Base-by-base conservation (phyloP, 345 rosid species). In the Hypericum androsaemum region DNA sequence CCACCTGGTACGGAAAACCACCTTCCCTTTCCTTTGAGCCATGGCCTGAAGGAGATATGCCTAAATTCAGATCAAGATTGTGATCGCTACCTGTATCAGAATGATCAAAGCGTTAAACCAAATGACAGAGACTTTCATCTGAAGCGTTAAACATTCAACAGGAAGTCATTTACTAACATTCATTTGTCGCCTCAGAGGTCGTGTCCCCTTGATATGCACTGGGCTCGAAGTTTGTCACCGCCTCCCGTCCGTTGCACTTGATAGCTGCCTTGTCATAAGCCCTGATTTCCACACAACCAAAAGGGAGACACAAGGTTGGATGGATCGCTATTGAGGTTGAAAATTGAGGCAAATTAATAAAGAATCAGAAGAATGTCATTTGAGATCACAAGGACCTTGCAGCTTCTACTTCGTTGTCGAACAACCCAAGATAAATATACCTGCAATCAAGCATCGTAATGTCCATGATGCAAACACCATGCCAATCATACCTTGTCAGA, bases 341-440 rank as follows among this genome's bases (percentile, higher is more conserved):
- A 70, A 64, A 72, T 66, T 74, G 64, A 80, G 66, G 69, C 63
- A 67, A 69, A 74, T 60, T 75, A 72, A 70, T 64, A 57, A 58
- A 74, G 63, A 58, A 80, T 63, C 75, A 65, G 76, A 49, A 75
- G 69, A 68, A 65, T 63, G 69, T 74, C 67, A 78, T 64, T 74
- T 71, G 68, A 76, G 77, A 79, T 83, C 85, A 78, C 71, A 62
- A 74, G 71, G 85, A 86, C 97, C 97, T 89, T 83, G 95, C 97
- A 78, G 95, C 97, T 75, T 86, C 90, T 78, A 86, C 94, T 82
- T 89, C 88, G 59, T 74, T 82, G 83, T 89, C 83, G 90, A 89
- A 89, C 64, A 86, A 84, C 82, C 90, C 97, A 80, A 89, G 97
- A 75, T 89, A 89, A 22, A 84, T 74, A 89, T 86, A 89, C 97